phyloP scores from a whole-genome alignment of 2,329 filamentous ascomycete species.

The Madurella fahalii region DNA sequence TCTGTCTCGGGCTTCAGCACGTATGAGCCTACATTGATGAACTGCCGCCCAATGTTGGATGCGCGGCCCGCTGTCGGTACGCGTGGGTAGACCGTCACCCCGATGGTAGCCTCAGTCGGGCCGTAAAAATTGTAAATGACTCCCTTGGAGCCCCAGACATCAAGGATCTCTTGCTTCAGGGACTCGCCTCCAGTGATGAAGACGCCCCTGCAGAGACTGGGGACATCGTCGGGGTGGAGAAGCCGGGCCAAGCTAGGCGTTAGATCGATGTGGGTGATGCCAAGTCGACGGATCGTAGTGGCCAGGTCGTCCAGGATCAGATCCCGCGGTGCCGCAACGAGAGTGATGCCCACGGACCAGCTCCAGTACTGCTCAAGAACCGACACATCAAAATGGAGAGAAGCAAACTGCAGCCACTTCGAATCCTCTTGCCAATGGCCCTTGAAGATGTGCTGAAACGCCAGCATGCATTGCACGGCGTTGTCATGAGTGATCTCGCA shows the following conservation, averaged over 20 bases:
- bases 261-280: slow-evolving; percentile 86
- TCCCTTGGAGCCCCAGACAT: slow-evolving; percentile 72
- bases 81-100: slow-evolving; percentile 82
- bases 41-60: slow-evolving; percentile 83
- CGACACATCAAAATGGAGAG: slow-evolving; percentile 91
- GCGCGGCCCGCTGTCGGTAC: slow-evolving; percentile 74
- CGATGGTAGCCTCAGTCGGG: slow-evolving; percentile 89
- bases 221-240: slow-evolving; percentile 74
- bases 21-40: slow-evolving; percentile 81
- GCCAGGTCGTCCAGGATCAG: slow-evolving; percentile 80
- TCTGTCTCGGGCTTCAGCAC: slow-evolving; percentile 69
- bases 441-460: slow-evolving; percentile 74
- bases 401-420: slow-evolving; percentile 88
- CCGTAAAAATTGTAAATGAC: slow-evolving; percentile 93
- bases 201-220: slow-evolving; percentile 72
- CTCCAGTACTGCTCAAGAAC: slow-evolving; percentile 94
- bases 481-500: slow-evolving; percentile 88
- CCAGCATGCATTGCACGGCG: slow-evolving; percentile 81
- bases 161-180: slow-evolving; percentile 82
- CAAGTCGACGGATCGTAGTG: slow-evolving; percentile 63
- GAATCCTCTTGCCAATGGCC: slow-evolving; percentile 70
- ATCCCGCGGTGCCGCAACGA: slow-evolving; percentile 78
- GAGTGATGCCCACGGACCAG: slow-evolving; percentile 83
- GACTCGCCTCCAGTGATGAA: slow-evolving; percentile 93
- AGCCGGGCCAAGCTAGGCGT: slow-evolving; percentile 83